A percentile compares a stretch with the other conserved stretches of the same genome.
phyloP scores from a whole-genome alignment of 352 stramenopile genomes.

The Phytophthora sp. region DNA sequence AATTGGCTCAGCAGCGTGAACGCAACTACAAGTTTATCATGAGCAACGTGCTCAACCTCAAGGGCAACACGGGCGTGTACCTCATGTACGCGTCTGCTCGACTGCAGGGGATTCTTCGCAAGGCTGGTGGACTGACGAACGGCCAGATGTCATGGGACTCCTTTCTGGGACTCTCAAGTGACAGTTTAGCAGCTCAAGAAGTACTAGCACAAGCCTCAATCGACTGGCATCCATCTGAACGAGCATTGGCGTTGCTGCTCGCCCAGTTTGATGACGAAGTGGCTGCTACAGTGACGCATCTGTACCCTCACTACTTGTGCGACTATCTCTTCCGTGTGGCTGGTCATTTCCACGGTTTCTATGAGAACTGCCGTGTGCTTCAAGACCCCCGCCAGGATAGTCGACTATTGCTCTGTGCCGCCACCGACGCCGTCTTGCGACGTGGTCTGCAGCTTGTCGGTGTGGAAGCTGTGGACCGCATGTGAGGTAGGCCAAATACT shows the following conservation, averaged over 20 bases:
- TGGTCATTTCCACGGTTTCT: constrained; percentile 82
- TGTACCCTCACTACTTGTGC: constrained; percentile 80
- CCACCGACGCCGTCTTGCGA: constrained; percentile 72
- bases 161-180: constrained; percentile 39
- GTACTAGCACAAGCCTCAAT: constrained; percentile 48
- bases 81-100: constrained; percentile 82
- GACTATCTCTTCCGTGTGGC: constrained; percentile 86
- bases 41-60: constrained; percentile 80
- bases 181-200: constrained; percentile 35
- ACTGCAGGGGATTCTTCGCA: constrained; percentile 77
- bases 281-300: constrained; percentile 49
- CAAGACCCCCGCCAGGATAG: constrained; percentile 66
- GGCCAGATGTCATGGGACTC: constrained; percentile 19
- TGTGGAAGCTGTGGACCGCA: constrained; percentile 71
- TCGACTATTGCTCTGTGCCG: constrained; percentile 75
- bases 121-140: constrained; percentile 42
- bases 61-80: constrained; percentile 87
- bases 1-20: constrained; percentile 82
- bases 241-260: constrained; percentile 73
- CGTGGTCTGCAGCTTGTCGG: constrained; percentile 74
- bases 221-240: constrained; percentile 74
- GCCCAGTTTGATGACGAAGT: constrained; percentile 86
- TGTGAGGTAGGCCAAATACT: constrained; percentile 59
- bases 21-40: constrained; percentile 90
- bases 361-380: constrained; percentile 81